A percentile compares a stretch with the other conserved stretches of the same genome.
Conservation (phyloP, 2,329 filamentous ascomycete genomes). For the Sporothrix dimorphospora region DNA sequence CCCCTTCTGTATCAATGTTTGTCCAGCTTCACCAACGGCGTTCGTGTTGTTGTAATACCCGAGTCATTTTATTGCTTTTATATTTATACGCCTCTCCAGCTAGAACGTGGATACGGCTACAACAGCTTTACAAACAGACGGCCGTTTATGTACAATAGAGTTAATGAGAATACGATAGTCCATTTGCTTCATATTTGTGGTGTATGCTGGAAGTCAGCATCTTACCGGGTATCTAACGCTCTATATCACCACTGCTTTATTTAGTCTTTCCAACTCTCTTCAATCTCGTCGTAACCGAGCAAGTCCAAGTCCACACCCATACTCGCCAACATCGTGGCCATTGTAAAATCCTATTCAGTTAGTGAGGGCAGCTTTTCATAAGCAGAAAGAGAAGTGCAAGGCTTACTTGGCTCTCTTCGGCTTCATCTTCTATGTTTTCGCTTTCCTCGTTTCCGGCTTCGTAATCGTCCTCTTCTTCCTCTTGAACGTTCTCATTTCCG, state of each 20-base stretch:
- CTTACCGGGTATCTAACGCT: not conserved
- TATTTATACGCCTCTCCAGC: not conserved
- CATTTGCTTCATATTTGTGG: not conserved
- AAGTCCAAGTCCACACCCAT: conserved; percentile 43
- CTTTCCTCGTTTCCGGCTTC: conserved; percentile 28
- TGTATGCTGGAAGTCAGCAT: not conserved
- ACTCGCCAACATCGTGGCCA: conserved; percentile 45
- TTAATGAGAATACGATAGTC: not conserved
- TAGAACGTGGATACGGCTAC: not conserved
- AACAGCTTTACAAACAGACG: not conserved
- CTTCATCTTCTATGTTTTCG: not conserved
- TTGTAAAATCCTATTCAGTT: conserved; percentile 42
- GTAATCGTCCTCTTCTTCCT: conserved; percentile 16
- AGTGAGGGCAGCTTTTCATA: not conserved
- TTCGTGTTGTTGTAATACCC: conserved; percentile 32
- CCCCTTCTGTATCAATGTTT: not conserved
- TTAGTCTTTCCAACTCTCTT: conserved; percentile 39
- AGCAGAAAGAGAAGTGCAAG: too few relatives aligned
- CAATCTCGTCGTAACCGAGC: conserved; percentile 42
- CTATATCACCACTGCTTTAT: not conserved
- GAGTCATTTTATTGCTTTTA: not conserved
- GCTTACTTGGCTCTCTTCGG: not conserved
- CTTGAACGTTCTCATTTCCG: conserved; percentile 6
- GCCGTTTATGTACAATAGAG: not conserved
- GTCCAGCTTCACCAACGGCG: not conserved